Conservation (phyloP, 2,329 filamentous ascomycete genomes). For the Cladophialophora carrionii region DNA sequence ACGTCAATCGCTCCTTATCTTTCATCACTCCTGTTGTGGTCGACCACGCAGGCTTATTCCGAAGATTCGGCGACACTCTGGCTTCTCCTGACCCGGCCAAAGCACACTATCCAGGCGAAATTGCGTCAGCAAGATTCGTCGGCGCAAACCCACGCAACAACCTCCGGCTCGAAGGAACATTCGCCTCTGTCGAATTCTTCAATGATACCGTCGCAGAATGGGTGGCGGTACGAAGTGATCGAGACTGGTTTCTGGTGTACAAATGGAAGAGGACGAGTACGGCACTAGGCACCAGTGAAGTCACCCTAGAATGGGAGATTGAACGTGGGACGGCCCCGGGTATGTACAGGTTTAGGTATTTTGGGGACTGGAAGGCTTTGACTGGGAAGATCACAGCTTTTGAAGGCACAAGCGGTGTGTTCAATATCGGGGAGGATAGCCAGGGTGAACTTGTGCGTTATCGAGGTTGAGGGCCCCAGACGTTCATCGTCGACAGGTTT, state of each 20-base stretch:
- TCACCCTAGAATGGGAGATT: constrained; percentile 78
- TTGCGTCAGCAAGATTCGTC: constrained; percentile 71
- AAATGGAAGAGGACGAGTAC: constrained; percentile 74
- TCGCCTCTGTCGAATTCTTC: constrained; percentile 72
- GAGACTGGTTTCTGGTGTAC: constrained; percentile 82
- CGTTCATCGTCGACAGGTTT: no score
- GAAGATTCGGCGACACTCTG: constrained; percentile 70
- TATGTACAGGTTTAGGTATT: constrained; percentile 79
- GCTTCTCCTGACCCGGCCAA: constrained; percentile 56
- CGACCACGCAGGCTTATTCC: constrained; percentile 68
- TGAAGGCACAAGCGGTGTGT: constrained; percentile 64
- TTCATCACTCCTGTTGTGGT: constrained; percentile 81
- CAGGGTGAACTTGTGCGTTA: constrained; percentile 28
- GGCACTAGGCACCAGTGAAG: constrained; percentile 74
- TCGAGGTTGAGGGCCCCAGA: neutral
- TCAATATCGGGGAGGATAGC: constrained; percentile 42
- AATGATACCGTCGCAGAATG: constrained; percentile 56
- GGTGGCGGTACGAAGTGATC: constrained; percentile 70
- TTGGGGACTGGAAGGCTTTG: constrained; percentile 75
- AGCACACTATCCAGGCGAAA: constrained; percentile 63
- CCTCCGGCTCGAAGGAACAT: constrained; percentile 76
- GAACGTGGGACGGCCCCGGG: constrained; percentile 59
- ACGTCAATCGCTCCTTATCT: constrained; percentile 71
- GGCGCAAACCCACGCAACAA: constrained; percentile 91
- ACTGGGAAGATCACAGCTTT: constrained; percentile 67